phyloP scores from a whole-genome alignment of 495 filamentous ascomycete genomes.

The Aspergillus campestris region DNA sequence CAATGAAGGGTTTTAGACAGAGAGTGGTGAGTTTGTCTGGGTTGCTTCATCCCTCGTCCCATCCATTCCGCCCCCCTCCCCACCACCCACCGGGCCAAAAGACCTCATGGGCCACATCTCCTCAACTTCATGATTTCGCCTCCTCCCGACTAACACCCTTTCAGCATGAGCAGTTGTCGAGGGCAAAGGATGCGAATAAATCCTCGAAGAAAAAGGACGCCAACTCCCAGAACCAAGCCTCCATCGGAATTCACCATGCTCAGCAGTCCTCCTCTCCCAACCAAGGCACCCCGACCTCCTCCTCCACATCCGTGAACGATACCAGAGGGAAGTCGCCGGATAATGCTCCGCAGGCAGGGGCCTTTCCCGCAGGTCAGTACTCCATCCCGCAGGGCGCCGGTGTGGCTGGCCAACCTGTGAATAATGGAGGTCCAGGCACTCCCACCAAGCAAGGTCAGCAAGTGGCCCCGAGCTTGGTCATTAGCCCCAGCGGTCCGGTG shows the following conservation, averaged over 20 bases:
- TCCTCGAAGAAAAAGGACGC: conserved; percentile 88
- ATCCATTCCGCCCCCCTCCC: conserved; percentile 8
- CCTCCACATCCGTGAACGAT: conserved; percentile 79
- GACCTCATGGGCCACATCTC: too few relatives aligned
- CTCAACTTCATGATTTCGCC: conserved; percentile 5
- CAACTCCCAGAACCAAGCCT: conserved; percentile 50
- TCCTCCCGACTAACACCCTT: conserved; percentile 21
- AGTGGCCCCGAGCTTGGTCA: conserved; percentile 81
- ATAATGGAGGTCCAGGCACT: conserved; percentile 54
- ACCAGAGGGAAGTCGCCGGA: conserved; percentile 72
- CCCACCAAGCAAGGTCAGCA: conserved; percentile 58
- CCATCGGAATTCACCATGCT: conserved; percentile 31
- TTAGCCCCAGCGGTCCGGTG: conserved; percentile 92
- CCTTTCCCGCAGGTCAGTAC: conserved; percentile 29
- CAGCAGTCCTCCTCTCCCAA: conserved; percentile 57
- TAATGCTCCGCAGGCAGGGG: conserved; percentile 42
- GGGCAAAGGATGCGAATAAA: conserved; percentile 86
- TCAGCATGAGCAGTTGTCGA: conserved; percentile 83
- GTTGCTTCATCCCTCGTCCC: conserved; percentile 3
- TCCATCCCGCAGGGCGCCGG: conserved; percentile 25
- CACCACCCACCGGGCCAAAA: conserved; percentile 8
- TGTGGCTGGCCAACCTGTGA: conserved; percentile 28
- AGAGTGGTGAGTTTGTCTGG: conserved; percentile 71
- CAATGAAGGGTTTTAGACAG: conserved; percentile 97
- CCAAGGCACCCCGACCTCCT: conserved; percentile 71